phyloP scores from a whole-genome alignment of 768 basidiomycete genomes.

The Tylopilus intermedius region DNA sequence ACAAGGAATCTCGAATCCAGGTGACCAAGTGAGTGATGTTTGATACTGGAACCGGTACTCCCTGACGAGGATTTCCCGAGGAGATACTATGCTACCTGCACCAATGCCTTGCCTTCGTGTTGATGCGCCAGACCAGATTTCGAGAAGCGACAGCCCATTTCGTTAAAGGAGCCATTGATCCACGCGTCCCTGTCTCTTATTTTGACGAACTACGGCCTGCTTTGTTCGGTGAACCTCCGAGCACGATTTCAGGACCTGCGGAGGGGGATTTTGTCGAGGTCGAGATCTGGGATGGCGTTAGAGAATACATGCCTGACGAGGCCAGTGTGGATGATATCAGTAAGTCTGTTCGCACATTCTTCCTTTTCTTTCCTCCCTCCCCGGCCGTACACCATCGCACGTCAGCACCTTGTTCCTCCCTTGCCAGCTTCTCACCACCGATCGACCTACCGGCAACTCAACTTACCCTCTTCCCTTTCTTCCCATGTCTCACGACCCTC shows the following conservation, averaged over 20 bases:
- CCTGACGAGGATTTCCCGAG: conserved; percentile 31
- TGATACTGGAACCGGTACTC: not conserved
- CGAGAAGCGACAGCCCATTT: conserved; percentile 78
- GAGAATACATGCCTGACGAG: conserved; percentile 64
- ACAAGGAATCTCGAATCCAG: conserved; percentile 7
- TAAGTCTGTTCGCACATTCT: conserved; percentile 44
- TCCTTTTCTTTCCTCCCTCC: conserved; percentile 16
- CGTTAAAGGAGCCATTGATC: conserved; percentile 77
- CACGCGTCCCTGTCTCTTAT: conserved; percentile 74
- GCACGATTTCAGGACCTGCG: not conserved
- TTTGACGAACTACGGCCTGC: conserved; percentile 71
- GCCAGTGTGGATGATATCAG: conserved; percentile 77
- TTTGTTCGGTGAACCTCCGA: conserved; percentile 39
- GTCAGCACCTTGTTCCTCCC: conserved; percentile 10
- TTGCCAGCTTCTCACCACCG: conserved; percentile 14
- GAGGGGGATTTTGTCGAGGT: conserved; percentile 43
- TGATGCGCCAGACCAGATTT: conserved; percentile 74
- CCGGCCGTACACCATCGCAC: conserved; percentile 20
- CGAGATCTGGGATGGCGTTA: conserved; percentile 72
- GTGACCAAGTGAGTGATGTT: conserved; percentile 10
- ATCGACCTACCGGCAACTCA: conserved; percentile 22
- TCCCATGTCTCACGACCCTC: conserved; percentile 23
- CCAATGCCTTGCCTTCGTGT: conserved; percentile 77
- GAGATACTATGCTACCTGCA: conserved; percentile 76
- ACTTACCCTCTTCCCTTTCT: conserved; percentile 27